Evolutionary conservation across 371 early-diverging fungal species (phyloP).

Genomic region (Mucor indicus): DNA sequence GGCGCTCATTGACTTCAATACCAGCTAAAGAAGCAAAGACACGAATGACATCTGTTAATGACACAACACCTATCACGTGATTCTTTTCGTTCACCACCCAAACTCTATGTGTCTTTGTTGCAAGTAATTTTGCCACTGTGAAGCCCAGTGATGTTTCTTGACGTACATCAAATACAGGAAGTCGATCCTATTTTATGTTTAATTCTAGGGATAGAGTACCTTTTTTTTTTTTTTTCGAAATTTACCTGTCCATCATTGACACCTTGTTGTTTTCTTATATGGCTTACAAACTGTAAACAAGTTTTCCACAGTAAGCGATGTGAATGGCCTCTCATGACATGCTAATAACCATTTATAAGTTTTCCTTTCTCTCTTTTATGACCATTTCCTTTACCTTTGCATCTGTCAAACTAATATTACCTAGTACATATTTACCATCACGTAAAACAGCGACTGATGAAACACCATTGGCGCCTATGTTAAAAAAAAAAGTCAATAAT

Average conservation of each 20-base stretch:
- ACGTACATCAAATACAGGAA: constrained; percentile 78
- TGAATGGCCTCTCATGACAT: constrained; percentile 17
- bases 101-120: constrained; percentile 80
- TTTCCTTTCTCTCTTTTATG: not conserved
- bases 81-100: constrained; percentile 71
- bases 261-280: constrained; percentile 46
- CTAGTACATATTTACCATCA: constrained; percentile 47
- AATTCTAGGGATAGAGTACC: not conserved
- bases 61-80: constrained; percentile 62
- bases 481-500: not conserved
- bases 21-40: constrained; percentile 41
- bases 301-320: constrained; percentile 26
- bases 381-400: constrained; percentile 37
- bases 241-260: constrained; percentile 51
- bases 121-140: constrained; percentile 72
- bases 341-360: not conserved
- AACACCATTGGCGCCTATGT: constrained; percentile 51
- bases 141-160: constrained; percentile 66
- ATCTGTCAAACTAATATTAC: constrained; percentile 71
- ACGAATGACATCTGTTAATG: constrained; percentile 71
- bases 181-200: constrained; percentile 48
- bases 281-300: constrained; percentile 52
- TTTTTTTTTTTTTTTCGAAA: not conserved
- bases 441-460: constrained; percentile 64
- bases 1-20: constrained; percentile 3